Evolutionary conservation across 2,329 filamentous ascomycete species (phyloP), one percentile per base, ranked within the genome.

Genomic region (Hymenoscyphus occultus): DNA sequence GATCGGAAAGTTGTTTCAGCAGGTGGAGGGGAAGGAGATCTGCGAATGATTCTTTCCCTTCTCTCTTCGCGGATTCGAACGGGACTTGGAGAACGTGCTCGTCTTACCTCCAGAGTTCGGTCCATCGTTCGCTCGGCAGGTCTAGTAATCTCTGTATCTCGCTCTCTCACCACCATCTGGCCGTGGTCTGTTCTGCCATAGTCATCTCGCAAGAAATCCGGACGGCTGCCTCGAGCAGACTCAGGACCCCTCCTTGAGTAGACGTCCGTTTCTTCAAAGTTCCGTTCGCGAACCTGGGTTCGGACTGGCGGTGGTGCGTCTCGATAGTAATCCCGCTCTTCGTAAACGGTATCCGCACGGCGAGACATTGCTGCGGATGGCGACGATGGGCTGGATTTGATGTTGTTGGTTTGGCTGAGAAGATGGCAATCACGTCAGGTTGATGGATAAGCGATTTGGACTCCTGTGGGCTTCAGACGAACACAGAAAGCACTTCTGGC

Each of bases 161-260:
- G 71, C 42, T 75, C 71, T 68, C 73, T 64, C 28, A 75, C 10
- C 10, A 76, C 74, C 64, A 76, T 28, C 7, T 70, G 70, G 39
- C 73, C 73, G 32, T 68, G 60, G 39, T 72, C 69, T 40, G 48
- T 39, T 67, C 71, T 66, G 42, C 65, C 66, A 61, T 70, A 74
- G 59, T 75, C 73, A 40, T 74, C 71, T 60, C 71, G 69, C 39
- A 75, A 69, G 59, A 75, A 75, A 35, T 72, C 73, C 3, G 72
- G 72, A 10, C 71, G 70, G 60, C 62, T 67, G 56, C 69, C 69
- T 39, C 71, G 65, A 28, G 71, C 73, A 56, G 68, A 63, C 31
- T 66, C 71, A 56, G 72, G 69, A 61, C 71, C 45, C n/a, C 67
- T 63, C 40, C 63, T 56, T 32, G 58, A 65, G 64, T 70, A 73